Base-by-base conservation (phyloP, 1,284 basidiomycete species). In the Fomitopsis schrenkii region DNA sequence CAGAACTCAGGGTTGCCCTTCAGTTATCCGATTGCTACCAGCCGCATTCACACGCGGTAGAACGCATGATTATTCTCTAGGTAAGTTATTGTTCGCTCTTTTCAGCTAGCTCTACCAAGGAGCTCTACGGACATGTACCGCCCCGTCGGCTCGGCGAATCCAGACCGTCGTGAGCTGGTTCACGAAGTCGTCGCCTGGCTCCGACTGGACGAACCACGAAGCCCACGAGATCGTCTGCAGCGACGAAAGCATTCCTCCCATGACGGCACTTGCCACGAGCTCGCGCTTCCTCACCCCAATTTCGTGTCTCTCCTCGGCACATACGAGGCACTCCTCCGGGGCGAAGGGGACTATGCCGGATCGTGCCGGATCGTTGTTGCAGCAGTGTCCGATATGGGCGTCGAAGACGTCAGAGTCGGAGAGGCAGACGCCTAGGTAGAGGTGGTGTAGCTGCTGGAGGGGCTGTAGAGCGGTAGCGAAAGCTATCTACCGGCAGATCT, bases 371-470 rank as follows among this genome's bases (percentile, higher is more conserved):
- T 78, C 72, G 41, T 80, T 59, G 6, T 69, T 60, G 19, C 64
- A 71, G 17, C 65, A 62, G 56, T 83, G 78, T 15, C 70, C 68
- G 63, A 84, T 72, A 59, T 84, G 83, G 10, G 73, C 66, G 64
- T 75, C 72, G 36, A 83, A 66, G 55, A 83, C 70, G 22, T 75
- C 73, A 56, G 79, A 76, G 56, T 79, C 75, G 0, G 84, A 86
- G 15, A 86, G 79, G 66, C 82, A 84, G 62, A 86, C 73, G 0
- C 88, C 88, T 41, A 90, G 74, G 64, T 82, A 81, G 14, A 90
- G 76, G 62, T 80, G 70, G 26, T 75, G 71, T n/a, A 90, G 76
- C 15, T 76, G 74, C 38, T 66, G 71, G 17, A 89, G 76, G 15
- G 74, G 67, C 55, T 68, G 67, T 12, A 81, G 66, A 22, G 70